Evolutionary conservation across 148 eudicot species (phyloP).

Genomic region (Fallopia convolvulus): DNA sequence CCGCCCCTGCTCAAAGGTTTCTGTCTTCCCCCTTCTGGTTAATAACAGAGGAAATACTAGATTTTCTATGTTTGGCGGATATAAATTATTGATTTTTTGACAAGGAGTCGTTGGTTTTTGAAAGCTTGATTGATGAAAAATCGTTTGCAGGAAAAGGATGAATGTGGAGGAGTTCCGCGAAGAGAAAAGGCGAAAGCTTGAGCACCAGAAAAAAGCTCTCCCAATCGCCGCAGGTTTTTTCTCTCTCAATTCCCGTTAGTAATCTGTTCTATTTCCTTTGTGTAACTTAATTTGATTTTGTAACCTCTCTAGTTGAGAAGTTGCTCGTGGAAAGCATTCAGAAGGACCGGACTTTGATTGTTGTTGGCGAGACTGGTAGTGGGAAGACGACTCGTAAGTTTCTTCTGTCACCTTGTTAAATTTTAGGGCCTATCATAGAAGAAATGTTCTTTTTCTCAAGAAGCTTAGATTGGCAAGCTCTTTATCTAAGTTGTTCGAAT

Average conservation of each 20-base stretch:
- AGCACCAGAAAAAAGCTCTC: constrained; percentile 50
- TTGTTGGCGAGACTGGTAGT: constrained; percentile 99
- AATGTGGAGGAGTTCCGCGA: not conserved
- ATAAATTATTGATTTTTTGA: not conserved
- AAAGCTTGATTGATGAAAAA: not conserved
- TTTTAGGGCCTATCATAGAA: too few species aligned
- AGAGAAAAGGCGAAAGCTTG: constrained; percentile 47
- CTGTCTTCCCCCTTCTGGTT: not conserved
- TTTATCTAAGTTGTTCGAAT: not conserved
- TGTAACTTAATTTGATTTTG: not conserved
- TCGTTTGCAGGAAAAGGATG: constrained; percentile 8
- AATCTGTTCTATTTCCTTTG: constrained; percentile 3
- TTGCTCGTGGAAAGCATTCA: constrained; percentile 64
- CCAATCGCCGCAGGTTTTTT: constrained; percentile 72
- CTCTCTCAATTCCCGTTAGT: not conserved
- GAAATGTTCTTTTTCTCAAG: too few species aligned
- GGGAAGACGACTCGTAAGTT: constrained; percentile 98
- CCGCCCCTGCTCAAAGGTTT: not conserved
- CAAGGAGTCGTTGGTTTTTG: not conserved
- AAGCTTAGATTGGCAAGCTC: not conserved
- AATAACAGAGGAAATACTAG: not conserved
- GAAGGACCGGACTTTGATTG: constrained; percentile 56
- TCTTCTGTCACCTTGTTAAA: not conserved
- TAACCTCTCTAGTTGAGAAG: constrained; percentile 46
- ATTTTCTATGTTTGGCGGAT: not conserved